Conservation (phyloP, 2,329 filamentous ascomycete genomes). For the Phialophora verrucosa region DNA sequence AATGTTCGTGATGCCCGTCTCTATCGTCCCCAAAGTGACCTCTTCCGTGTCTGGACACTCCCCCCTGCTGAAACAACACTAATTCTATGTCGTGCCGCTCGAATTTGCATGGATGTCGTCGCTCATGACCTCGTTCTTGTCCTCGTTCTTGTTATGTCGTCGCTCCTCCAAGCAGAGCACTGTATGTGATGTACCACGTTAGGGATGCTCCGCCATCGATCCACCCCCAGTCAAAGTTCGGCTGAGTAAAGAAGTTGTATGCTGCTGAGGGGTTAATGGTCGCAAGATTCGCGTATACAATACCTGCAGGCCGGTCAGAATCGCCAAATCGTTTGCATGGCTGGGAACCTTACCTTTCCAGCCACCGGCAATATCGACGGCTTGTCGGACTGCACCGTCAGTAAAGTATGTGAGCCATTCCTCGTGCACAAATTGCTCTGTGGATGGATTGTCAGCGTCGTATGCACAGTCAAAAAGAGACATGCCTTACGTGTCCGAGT, state of each 20-base stretch:
- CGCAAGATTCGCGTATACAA: slow-evolving; percentile 82
- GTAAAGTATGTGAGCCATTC: slow-evolving; percentile 85
- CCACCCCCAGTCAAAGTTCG: slow-evolving; percentile 69
- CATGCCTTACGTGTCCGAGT: slow-evolving; percentile 59
- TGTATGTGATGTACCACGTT: slow-evolving; percentile 84
- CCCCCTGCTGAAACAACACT: slow-evolving; percentile 23
- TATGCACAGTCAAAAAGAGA: not conserved
- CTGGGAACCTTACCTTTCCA: slow-evolving; percentile 67
- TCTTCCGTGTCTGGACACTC: not conserved
- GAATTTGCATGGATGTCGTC: slow-evolving; percentile 17
- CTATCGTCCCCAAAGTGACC: not conserved
- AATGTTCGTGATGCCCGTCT: not conserved
- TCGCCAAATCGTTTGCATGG: not conserved
- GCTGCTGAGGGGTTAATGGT: slow-evolving; percentile 72
- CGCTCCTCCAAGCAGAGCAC: slow-evolving; percentile 65
- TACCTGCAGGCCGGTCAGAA: slow-evolving; percentile 48
- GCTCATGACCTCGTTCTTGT: slow-evolving; percentile 18
- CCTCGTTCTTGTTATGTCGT: slow-evolving; percentile 15
- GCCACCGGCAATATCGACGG: slow-evolving; percentile 66
- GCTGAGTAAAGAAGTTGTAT: slow-evolving; percentile 75
- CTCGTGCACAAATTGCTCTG: slow-evolving; percentile 71
- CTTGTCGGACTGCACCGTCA: slow-evolving; percentile 65
- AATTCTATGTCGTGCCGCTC: not conserved
- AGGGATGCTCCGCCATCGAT: slow-evolving; percentile 76
- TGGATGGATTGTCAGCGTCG: slow-evolving; percentile 26